Percentiles rank a stretch among this genome's conserved stretches.
Evolutionary conservation across 2,329 filamentous ascomycete species (phyloP).

Genomic region (Canariomyces notabilis): DNA sequence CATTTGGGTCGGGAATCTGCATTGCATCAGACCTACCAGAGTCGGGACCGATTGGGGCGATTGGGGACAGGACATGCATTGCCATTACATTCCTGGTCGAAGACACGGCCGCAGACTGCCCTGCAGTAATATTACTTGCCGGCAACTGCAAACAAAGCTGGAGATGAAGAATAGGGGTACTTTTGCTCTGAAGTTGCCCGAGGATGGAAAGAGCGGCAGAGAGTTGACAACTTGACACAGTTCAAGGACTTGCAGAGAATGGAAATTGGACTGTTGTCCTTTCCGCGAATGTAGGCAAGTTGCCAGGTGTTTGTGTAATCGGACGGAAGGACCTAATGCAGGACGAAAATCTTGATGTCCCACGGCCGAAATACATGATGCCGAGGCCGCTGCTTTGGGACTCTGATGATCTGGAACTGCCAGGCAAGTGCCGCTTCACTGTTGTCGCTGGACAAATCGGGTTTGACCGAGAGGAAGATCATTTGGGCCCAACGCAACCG

Average conservation of each 20-base stretch:
- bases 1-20: not conserved
- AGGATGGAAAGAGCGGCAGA: no score
- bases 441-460: no score
- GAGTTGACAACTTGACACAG: no score
- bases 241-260: not conserved
- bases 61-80: not conserved
- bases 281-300: no score
- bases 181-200: no score
- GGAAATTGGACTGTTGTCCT: not conserved
- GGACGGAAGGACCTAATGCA: not conserved
- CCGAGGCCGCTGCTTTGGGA: no score
- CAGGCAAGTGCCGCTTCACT: no score
- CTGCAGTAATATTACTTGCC: not conserved
- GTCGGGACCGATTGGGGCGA: no score
- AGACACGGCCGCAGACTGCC: not conserved
- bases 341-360: not conserved
- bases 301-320: not conserved
- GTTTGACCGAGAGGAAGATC: no score
- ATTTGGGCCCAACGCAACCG: not conserved
- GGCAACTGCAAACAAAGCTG: not conserved
- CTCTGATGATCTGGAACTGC: no score
- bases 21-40: not conserved
- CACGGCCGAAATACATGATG: not conserved
- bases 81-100: not conserved
- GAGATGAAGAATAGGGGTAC: not conserved